phyloP scores from a whole-genome alignment of 2,329 filamentous ascomycete species.

The Xylariaceae sp. region DNA sequence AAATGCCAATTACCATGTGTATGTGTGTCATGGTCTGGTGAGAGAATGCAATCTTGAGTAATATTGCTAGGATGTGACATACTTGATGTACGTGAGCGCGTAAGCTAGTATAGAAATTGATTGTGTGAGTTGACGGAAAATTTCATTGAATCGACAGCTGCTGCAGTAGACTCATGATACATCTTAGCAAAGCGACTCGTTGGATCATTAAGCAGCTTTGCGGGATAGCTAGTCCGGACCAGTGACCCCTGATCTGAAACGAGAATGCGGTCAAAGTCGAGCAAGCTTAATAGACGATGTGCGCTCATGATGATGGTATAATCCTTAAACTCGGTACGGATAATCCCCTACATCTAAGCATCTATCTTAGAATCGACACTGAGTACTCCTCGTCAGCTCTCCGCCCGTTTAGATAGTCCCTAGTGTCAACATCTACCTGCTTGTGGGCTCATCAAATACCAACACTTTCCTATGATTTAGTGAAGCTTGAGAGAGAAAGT shows the following conservation, averaged over 20 bases:
- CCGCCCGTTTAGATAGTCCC: neutral
- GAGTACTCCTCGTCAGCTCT: neutral
- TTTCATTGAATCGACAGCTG: no score
- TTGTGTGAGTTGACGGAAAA: no score
- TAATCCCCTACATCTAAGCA: conserved; percentile 40
- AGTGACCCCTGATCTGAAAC: conserved; percentile 53
- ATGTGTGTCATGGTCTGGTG: no score
- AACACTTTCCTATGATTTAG: conserved; percentile 27
- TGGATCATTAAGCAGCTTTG: conserved; percentile 8
- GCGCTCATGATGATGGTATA: conserved; percentile 60
- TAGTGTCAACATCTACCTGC: conserved; percentile 12
- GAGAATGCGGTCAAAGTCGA: conserved; percentile 54
- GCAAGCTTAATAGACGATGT: conserved; percentile 51
- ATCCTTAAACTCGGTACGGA: conserved; percentile 40
- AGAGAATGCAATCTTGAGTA: no score
- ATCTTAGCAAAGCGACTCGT: conserved; percentile 17
- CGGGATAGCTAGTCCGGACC: conserved; percentile 42
- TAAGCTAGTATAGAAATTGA: no score
- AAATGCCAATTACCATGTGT: no score
- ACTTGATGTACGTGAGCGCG: no score
- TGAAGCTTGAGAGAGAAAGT: no score
- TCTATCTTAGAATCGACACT: conserved; percentile 45
- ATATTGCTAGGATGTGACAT: no score
- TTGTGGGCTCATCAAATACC: conserved; percentile 34
- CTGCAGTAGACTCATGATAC: conserved; percentile 6